A percentile compares a stretch with the other conserved stretches of the same genome.
Evolutionary conservation across 148 eudicot genomes (phyloP).

Genomic region (Rhododendron vialii): DNA sequence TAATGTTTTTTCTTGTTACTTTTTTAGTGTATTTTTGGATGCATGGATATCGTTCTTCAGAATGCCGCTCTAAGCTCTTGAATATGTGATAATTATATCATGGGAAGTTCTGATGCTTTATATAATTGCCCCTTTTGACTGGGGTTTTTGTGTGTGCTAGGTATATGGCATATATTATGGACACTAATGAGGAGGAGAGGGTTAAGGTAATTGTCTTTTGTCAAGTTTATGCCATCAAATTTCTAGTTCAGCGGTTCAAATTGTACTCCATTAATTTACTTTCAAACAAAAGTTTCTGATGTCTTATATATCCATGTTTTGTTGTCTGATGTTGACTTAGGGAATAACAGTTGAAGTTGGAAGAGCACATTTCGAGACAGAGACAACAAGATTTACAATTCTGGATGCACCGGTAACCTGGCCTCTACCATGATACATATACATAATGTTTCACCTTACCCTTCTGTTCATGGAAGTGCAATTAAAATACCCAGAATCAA

Average conservation of each 20-base stretch:
- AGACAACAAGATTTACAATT: constrained; percentile 82
- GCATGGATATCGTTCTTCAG: background rate
- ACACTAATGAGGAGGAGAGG: constrained; percentile 97
- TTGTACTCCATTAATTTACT: background rate
- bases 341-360: constrained; percentile 95
- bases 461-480: background rate
- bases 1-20: background rate
- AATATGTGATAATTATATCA: background rate
- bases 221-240: background rate
- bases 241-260: background rate
- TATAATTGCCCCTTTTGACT: background rate
- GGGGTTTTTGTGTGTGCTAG: constrained; percentile 22
- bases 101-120: background rate
- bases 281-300: background rate
- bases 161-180: constrained; percentile 99
- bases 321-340: constrained; percentile 22
- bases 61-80: background rate
- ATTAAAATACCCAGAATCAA: background rate
- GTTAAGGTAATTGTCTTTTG: constrained; percentile 49
- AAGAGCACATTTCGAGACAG: constrained; percentile 94
- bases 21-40: background rate
- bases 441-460: background rate
- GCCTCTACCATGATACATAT: background rate
- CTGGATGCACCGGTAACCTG: constrained; percentile 89
- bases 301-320: background rate